Percentiles rank a stretch among this genome's conserved stretches.
These are phyloP conservation scores for Allomyces arbusculus DNA, from an alignment of 192 early-diverging fungal species.

Conservation along the genomic window DNA sequence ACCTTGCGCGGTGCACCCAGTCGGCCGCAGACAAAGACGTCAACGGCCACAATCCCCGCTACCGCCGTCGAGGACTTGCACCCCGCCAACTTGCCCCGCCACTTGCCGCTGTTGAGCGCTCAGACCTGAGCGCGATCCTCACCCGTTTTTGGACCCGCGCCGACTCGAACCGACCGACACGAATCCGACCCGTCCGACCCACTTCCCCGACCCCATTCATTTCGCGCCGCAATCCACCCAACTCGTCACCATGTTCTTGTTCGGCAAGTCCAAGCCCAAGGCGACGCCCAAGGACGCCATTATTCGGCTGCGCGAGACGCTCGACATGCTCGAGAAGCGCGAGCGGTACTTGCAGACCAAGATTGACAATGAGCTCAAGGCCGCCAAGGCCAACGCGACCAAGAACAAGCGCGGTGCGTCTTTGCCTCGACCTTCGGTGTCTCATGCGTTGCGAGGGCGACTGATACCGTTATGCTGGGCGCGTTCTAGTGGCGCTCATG, in stretches of 20 bases:
- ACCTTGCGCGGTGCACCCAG: too few species aligned
- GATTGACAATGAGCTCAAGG: slow-evolving; percentile 65
- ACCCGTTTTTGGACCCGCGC: too few species aligned
- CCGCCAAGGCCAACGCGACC: slow-evolving; percentile 73
- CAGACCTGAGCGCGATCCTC: too few species aligned
- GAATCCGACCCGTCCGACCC: too few species aligned
- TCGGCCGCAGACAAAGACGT: too few species aligned
- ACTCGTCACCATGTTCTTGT: slow-evolving; percentile 33
- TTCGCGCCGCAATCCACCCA: too few species aligned
- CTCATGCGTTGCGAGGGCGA: not conserved
- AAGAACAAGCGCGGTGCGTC: slow-evolving; percentile 70
- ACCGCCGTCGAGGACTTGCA: too few species aligned
- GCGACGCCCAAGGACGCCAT: slow-evolving; percentile 84
- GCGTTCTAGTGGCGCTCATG: slow-evolving; percentile 49
- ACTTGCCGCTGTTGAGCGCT: too few species aligned
- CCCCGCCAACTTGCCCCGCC: too few species aligned
- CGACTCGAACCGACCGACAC: too few species aligned
- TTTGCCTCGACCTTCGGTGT: not conserved
- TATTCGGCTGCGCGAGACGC: slow-evolving; percentile 66
- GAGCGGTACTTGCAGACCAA: slow-evolving; percentile 68
- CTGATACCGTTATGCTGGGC: not conserved
- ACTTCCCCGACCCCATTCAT: too few species aligned
- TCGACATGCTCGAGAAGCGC: slow-evolving; percentile 88
- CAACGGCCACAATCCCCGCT: too few species aligned
- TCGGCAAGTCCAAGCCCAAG: slow-evolving; percentile 34